A percentile compares a stretch with the other conserved stretches of the same genome.
These are phyloP conservation scores for Paxillus ammoniavirescens DNA, from an alignment of 768 basidiomycete species.

Conservation along the genomic window DNA sequence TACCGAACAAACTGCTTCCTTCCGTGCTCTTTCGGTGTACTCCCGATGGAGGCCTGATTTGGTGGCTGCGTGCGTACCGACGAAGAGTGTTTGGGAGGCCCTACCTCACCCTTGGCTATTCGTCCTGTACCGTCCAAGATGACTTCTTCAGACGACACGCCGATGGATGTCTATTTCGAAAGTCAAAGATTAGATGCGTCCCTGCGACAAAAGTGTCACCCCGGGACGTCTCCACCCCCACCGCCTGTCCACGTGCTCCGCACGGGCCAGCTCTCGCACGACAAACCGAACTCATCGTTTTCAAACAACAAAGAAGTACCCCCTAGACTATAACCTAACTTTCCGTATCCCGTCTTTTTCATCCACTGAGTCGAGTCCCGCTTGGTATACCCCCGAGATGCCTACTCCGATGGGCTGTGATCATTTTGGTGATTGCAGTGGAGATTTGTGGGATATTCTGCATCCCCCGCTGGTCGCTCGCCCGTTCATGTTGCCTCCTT, in stretches of 20 bases:
- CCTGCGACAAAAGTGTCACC: neutral
- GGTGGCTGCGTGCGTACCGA: slow-evolving; percentile 63
- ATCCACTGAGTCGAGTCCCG: neutral
- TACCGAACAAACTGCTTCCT: slow-evolving; percentile 69
- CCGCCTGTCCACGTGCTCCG: neutral
- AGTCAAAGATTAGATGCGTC: neutral
- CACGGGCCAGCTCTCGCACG: neutral
- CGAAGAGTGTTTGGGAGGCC: slow-evolving; percentile 62
- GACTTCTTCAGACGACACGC: neutral
- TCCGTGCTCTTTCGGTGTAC: slow-evolving; percentile 61
- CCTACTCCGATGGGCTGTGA: slow-evolving; percentile 26
- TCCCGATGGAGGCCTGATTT: slow-evolving; percentile 78
- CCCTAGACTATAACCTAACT: neutral
- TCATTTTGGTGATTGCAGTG: slow-evolving; percentile 22
- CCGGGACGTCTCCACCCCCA: neutral
- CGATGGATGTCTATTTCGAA: slow-evolving; percentile 5
- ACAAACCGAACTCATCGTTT: neutral
- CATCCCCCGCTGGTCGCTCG: slow-evolving; percentile 22
- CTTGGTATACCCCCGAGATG: slow-evolving; percentile 18
- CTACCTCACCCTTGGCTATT: neutral
- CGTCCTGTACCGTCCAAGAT: neutral
- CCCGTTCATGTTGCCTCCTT: slow-evolving; percentile 21
- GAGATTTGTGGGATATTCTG: slow-evolving; percentile 24
- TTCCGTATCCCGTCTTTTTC: slow-evolving; percentile 18
- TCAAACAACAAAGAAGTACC: neutral